Evolutionary conservation across 208 protist genomes (phyloP).

Genomic region (Porcisia hertigi): DNA sequence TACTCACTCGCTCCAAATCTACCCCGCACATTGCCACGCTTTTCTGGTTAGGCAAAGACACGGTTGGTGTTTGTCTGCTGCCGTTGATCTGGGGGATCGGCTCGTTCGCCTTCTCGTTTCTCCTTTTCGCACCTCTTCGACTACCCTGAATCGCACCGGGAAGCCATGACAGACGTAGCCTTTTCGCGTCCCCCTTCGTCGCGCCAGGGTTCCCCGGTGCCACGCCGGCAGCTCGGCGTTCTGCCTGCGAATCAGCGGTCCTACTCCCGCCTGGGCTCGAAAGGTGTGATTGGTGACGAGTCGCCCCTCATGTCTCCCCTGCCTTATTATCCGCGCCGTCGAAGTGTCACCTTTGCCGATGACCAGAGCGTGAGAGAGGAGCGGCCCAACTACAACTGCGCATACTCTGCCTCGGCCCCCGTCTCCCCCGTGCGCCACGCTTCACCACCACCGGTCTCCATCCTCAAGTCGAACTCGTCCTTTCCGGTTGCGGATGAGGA

Average conservation of each 20-base stretch:
- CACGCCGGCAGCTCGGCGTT: constrained; percentile 68
- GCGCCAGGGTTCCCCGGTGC: constrained; percentile 61
- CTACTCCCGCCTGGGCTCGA: constrained; percentile 78
- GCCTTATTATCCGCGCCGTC: constrained; percentile 73
- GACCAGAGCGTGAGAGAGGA: constrained; percentile 61
- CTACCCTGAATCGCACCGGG: no score
- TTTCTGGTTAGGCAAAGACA: neutral
- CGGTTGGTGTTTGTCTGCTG: neutral
- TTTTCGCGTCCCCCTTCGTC: constrained; percentile 20
- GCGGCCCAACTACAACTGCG: constrained; percentile 67
- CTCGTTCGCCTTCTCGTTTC: neutral
- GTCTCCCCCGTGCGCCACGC: constrained; percentile 41
- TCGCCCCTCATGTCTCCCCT: constrained; percentile 78
- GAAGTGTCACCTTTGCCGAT: constrained; percentile 85
- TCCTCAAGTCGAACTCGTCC: constrained; percentile 47
- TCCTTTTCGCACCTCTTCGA: neutral
- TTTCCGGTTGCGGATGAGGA: constrained; percentile 28
- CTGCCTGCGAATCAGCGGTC: constrained; percentile 84
- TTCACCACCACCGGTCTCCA: constrained; percentile 56
- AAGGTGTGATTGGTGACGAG: constrained; percentile 57
- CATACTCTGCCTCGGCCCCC: constrained; percentile 41
- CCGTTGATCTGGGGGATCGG: neutral
- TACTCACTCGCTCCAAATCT: neutral
- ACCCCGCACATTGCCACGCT: neutral
- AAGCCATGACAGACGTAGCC: constrained; percentile 12